Conservation (phyloP, 2,329 filamentous ascomycete genomes). For the Microsporum ferrugineum region DNA sequence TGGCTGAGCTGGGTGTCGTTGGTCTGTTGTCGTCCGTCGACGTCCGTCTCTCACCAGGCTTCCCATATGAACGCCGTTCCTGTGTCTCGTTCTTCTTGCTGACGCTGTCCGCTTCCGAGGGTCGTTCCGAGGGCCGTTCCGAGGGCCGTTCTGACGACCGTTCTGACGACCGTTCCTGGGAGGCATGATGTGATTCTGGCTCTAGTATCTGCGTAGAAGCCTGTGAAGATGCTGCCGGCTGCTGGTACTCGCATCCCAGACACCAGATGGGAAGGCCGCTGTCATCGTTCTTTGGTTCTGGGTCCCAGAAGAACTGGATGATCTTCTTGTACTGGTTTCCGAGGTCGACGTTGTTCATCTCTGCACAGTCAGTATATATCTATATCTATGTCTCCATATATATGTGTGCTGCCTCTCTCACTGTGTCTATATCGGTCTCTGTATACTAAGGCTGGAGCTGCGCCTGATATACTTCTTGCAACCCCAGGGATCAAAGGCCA, state of each 20-base stretch:
- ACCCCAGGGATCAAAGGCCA: background rate
- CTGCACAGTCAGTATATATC: background rate
- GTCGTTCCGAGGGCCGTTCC: too few relatives aligned
- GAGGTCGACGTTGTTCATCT: slow-evolving; percentile 55
- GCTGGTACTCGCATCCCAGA: slow-evolving; percentile 50
- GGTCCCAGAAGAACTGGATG: slow-evolving; percentile 87
- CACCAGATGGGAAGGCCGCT: slow-evolving; percentile 70
- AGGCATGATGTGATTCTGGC: background rate
- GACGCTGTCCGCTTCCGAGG: too few relatives aligned
- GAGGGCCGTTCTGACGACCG: too few relatives aligned
- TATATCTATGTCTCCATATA: too few relatives aligned
- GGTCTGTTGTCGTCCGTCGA: background rate
- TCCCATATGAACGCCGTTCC: background rate
- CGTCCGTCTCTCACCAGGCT: background rate
- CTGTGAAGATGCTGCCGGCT: background rate
- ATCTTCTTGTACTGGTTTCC: slow-evolving; percentile 58
- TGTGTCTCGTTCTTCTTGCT: background rate
- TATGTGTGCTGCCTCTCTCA: too few relatives aligned
- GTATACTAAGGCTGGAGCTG: too few relatives aligned
- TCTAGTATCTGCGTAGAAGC: background rate
- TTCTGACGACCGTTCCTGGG: too few relatives aligned
- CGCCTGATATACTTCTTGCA: too few relatives aligned
- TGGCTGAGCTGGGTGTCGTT: background rate
- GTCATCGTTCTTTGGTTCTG: slow-evolving; percentile 70
- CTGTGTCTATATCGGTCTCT: too few relatives aligned